Base-by-base conservation (phyloP, 306 rosid genomes). In the Citrullus amarus region DNA sequence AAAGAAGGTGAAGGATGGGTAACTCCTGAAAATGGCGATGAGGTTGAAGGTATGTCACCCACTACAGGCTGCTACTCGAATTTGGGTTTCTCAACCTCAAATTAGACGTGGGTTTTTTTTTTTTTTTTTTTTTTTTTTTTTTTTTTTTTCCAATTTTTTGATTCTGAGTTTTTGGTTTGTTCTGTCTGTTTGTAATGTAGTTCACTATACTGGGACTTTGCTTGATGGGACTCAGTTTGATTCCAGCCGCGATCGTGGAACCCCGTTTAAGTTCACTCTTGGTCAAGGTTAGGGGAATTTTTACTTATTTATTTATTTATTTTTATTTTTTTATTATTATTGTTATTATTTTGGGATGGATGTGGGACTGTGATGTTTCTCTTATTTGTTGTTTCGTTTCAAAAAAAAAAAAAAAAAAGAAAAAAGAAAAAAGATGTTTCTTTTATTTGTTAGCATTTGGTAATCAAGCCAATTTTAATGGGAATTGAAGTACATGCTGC, bases 191-290 rank as follows among this genome's bases (percentile, higher is more conserved):
- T 17, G 62, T 30, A 73, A 51, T 66, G 59, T 80, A 95, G 98
- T 95, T 81, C 98, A 95, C 70, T 95, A 95, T 58, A 92, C 96
- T 28, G 98, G 97, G 38, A 95, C 97, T 16, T 66, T 95, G 85
- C 93, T 91, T 22, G 97, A 95, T 82, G 97, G 98, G 65, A 89
- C 98, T 0, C 80, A 88, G 84, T 95, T 95, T 74, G 98, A 95
- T 89, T 95, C 98, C 6, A 95, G 97, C 88, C 92, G 97, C 28
- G 96, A 92, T 48, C 79, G 84, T 34, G 95, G 84, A 28, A 85
- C 85, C 5, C 92, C 97, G 5, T 92, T 95, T 83, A 89, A 81
- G 85, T 95, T 95, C 81, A 91, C 96, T n/a, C 98, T 95, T 30
- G 98, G 98, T 43, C 98, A 89, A 85, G 98, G 98, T 95, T 41